Evolutionary conservation across 2,329 filamentous ascomycete species (phyloP), one percentile per base, ranked within the genome.

Genomic region (Botrytis aclada): DNA sequence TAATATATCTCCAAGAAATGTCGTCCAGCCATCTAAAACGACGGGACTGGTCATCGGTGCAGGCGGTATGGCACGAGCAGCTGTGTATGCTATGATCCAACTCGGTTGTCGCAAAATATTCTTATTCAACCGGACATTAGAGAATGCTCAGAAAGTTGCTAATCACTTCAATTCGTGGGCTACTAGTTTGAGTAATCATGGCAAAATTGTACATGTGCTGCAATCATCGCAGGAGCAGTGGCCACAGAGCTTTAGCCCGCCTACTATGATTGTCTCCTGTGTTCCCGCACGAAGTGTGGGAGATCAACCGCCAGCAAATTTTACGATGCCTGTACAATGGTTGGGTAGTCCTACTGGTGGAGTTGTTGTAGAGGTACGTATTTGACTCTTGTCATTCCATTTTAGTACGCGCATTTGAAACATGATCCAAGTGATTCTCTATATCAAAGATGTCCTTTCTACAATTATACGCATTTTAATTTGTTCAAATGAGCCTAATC

Each of bases 31-130:
- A 32, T 81, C 79, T 3, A 80, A 79, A 67, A 81, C 80, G 8
- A 80, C 80, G 2, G 89, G 86, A 0, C 83, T 92, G 22, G 85
- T 92, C 34, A 86, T 92, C 43, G 90, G 90, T 41, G 89, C 89
- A 1, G 89, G 90, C 10, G 92, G 93, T 10, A 95, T 95, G 92
- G 92, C 91, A 14, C 86, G 93, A 74, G 92, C 92, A 4, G 91
- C 92, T 2, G 88, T 93, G 3, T 95, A 95, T 77, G 90, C 92
- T 1, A 89, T 95, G 87, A 85, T 95, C 37, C 91, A 93, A 77
- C 85, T 95, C 12, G 93, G 92, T 4, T 92, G 94, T 66, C 88
- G 89, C 74, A 92, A 92, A 76, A 92, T 95, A 65, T 90, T 92
- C 76, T 87, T 95, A 34, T 90, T 88, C 80, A 95, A 95, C 78